phyloP scores from a whole-genome alignment of 306 rosid species.

The Prinsepia uniflora region DNA sequence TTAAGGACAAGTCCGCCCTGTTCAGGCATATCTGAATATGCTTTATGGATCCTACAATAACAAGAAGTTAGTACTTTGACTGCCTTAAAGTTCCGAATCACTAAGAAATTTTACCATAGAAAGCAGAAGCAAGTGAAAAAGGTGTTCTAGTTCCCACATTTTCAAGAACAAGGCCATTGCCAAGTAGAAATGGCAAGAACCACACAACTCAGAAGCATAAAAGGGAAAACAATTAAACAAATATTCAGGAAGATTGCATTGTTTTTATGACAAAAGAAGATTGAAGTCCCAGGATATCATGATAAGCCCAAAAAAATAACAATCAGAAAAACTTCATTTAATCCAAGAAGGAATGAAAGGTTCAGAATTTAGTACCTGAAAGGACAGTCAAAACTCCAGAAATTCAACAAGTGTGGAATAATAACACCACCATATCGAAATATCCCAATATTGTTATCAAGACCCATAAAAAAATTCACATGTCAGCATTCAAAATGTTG shows the following conservation, averaged over 20 bases:
- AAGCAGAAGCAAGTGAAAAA: background rate
- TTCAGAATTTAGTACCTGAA: constrained; percentile 42
- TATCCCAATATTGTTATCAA: constrained; percentile 1
- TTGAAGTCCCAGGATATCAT: background rate
- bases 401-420: constrained; percentile 32
- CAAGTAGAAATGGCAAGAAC: constrained; percentile 1
- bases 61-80: constrained; percentile 14
- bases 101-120: background rate
- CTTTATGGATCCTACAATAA: constrained; percentile 20
- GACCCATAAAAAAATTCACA: constrained; percentile 20
- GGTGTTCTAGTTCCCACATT: background rate
- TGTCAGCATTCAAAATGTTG: constrained; percentile 24
- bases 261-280: constrained; percentile 14
- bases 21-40: constrained; percentile 47
- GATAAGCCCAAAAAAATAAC: background rate
- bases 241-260: background rate
- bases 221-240: background rate
- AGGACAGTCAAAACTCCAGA: constrained; percentile 32
- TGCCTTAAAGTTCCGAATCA: constrained; percentile 1
- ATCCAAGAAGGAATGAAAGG: constrained; percentile 15
- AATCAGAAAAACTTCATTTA: constrained; percentile 9
- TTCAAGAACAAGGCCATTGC: background rate
- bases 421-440: constrained; percentile 28
- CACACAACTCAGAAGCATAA: background rate
- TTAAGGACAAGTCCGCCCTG: constrained; percentile 32